phyloP scores from a whole-genome alignment of 371 early-diverging fungal species.

The Phascolomyces articulosus region DNA sequence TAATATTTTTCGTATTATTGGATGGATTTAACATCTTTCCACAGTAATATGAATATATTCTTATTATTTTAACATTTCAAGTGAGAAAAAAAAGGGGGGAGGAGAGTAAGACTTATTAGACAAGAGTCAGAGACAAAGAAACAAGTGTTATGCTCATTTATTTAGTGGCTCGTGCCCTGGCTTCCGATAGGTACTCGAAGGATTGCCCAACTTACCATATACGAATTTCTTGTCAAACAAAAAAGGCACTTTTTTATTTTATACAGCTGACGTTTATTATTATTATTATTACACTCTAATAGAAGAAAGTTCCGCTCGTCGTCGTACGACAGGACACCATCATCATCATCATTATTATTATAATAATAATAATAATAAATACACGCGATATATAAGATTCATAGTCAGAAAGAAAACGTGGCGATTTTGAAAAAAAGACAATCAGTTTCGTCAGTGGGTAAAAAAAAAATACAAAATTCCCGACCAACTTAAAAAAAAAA shows the following conservation, averaged over 20 bases:
- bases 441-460: neutral
- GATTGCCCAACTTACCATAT: conserved; percentile 19
- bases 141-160: neutral
- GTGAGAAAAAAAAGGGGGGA: too few species aligned
- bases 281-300: neutral
- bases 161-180: conserved; percentile 28
- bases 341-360: too few species aligned
- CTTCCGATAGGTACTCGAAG: conserved; percentile 25
- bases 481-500: neutral
- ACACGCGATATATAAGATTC: conserved; percentile 1
- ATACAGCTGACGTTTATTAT: conserved; percentile 16
- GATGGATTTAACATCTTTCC: neutral
- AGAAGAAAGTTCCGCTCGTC: neutral
- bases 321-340: conserved; percentile 5
- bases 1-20: neutral
- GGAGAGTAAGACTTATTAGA: too few species aligned
- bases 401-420: conserved; percentile 2
- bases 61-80: too few species aligned
- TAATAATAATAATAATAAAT: neutral
- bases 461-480: neutral
- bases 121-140: too few species aligned
- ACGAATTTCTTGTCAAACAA: conserved; percentile 13
- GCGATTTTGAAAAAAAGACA: neutral
- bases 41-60: too few species aligned
- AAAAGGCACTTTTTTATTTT: neutral